Evolutionary conservation across 148 eudicot species (phyloP).

Genomic region (Chenopodium berlandieri): DNA sequence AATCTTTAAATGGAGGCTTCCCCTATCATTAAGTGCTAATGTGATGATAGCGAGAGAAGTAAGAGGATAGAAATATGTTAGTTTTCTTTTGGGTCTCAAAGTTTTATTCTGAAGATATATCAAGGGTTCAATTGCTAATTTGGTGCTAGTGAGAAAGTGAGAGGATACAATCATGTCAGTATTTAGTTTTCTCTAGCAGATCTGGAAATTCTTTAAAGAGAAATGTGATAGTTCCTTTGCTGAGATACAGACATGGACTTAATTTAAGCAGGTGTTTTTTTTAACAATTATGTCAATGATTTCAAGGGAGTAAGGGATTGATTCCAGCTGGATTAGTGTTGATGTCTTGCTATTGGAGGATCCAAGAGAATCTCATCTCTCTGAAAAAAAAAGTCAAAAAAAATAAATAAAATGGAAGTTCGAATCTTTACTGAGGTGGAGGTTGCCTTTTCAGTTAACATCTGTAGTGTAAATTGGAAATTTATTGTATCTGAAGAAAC

Average conservation of each 20-base stretch:
- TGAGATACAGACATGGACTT: background rate
- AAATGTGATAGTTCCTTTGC: background rate
- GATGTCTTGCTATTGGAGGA: background rate
- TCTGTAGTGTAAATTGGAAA: background rate
- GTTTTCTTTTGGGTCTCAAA: background rate
- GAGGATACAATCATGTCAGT: background rate
- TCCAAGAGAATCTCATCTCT: background rate
- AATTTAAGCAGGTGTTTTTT: too few relatives aligned
- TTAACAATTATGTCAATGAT: too few relatives aligned
- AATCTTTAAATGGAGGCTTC: background rate
- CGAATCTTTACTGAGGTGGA: background rate
- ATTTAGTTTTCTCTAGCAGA: background rate
- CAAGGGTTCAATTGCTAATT: background rate
- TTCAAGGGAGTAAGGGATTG: too few relatives aligned
- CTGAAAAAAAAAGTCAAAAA: background rate
- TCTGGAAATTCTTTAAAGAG: background rate
- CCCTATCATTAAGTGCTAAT: background rate
- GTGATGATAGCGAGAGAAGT: background rate
- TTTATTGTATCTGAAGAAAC: background rate
- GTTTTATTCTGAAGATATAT: background rate
- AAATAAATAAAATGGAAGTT: background rate
- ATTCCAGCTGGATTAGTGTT: too few relatives aligned
- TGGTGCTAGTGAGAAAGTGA: background rate
- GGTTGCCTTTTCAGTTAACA: background rate
- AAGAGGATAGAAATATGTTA: background rate